Conservation (phyloP, 2,329 filamentous ascomycete genomes). For the Neofusicoccum cordaticola region DNA sequence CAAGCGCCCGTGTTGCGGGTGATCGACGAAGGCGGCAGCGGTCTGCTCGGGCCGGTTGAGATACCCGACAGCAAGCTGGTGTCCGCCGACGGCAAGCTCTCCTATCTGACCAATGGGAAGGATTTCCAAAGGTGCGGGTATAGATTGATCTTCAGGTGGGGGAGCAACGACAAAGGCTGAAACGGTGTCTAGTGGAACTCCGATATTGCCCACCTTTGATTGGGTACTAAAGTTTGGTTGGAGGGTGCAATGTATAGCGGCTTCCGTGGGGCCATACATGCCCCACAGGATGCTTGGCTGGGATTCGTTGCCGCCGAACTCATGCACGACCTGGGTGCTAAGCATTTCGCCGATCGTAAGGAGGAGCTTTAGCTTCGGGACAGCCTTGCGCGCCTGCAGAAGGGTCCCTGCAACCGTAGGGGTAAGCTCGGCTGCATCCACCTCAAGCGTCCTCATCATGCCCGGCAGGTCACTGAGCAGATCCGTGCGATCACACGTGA, state of each 20-base stretch:
- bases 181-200: constrained; percentile 75
- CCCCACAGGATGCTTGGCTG: constrained; percentile 71
- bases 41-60: constrained; percentile 79
- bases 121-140: constrained; percentile 44
- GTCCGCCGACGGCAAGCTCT: constrained; percentile 77
- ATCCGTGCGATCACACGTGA: constrained; percentile 64
- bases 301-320: constrained; percentile 65
- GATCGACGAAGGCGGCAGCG: constrained; percentile 64
- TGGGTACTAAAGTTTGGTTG: constrained; percentile 59
- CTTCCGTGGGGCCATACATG: constrained; percentile 94
- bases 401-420: constrained; percentile 82
- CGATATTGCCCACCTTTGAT: constrained; percentile 67
- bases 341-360: constrained; percentile 94
- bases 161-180: constrained; percentile 69
- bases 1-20: constrained; percentile 61
- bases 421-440: constrained; percentile 86
- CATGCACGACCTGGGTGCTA: constrained; percentile 69
- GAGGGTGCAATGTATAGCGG: constrained; percentile 84
- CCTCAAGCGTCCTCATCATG: constrained; percentile 60
- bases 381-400: constrained; percentile 63
- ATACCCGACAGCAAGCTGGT: constrained; percentile 77
- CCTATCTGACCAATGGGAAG: constrained; percentile 67
- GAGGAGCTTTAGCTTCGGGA: constrained; percentile 66
- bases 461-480: constrained; percentile 74
- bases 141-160: constrained; percentile 19